phyloP scores from a whole-genome alignment of 2,329 filamentous ascomycete genomes.

The Ophiostoma tasmaniense region DNA sequence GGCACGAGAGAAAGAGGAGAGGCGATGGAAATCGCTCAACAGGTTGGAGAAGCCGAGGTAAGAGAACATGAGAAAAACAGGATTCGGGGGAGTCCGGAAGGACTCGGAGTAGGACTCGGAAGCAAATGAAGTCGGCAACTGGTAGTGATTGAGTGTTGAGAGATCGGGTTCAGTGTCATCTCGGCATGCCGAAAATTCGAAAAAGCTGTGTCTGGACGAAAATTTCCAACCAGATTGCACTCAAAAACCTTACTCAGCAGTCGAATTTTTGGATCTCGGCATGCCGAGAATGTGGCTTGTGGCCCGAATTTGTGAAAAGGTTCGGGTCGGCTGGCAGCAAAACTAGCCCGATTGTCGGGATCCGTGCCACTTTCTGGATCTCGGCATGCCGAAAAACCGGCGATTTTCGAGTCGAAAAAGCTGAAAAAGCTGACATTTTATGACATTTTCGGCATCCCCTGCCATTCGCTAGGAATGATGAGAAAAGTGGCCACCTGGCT shows the following conservation, averaged over 20 bases:
- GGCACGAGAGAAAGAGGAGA: background rate
- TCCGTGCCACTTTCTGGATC: background rate
- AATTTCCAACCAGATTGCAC: background rate
- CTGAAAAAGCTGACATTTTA: background rate
- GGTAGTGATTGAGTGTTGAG: background rate
- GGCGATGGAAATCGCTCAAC: background rate
- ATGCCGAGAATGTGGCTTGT: background rate
- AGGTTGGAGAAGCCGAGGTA: background rate
- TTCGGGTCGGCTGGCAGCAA: background rate
- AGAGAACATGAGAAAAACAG: background rate
- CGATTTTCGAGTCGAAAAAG: background rate
- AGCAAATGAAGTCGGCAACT: background rate
- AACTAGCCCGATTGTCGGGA: background rate
- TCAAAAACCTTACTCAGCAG: background rate
- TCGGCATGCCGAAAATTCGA: constrained; percentile 3
- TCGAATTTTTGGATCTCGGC: background rate
- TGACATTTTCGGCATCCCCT: background rate
- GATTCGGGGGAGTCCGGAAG: background rate
- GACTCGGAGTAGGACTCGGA: background rate
- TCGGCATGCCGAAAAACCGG: background rate
- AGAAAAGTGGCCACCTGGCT: background rate
- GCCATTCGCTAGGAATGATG: background rate
- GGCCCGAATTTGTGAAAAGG: background rate
- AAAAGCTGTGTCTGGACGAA: background rate
- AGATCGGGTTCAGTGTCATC: background rate